Evolutionary conservation across 306 rosid species (phyloP).

Genomic region (Fragaria ananassa): DNA sequence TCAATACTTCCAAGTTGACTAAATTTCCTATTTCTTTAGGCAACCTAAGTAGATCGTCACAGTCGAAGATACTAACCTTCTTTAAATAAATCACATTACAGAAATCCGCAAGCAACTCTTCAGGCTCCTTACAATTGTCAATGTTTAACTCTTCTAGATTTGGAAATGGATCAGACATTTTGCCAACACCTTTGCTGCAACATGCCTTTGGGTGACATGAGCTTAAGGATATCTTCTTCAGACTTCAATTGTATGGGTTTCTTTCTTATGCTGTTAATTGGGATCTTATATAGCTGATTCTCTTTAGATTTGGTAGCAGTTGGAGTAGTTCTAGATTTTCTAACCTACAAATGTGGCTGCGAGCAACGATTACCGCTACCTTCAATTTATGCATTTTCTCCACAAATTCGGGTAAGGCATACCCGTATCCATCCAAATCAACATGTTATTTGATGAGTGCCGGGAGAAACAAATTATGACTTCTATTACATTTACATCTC

Average conservation of each 20-base stretch:
- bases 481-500: too few species aligned
- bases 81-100: constrained; percentile 26
- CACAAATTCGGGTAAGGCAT: neutral
- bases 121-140: too few species aligned
- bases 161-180: constrained; percentile 20
- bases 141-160: constrained; percentile 28
- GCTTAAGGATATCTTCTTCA: neutral
- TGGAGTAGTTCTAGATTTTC: neutral
- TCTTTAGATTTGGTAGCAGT: neutral
- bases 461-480: too few species aligned
- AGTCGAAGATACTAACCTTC: constrained; percentile 50
- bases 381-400: constrained; percentile 12
- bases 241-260: neutral
- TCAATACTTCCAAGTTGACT: constrained; percentile 41
- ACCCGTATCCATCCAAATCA: too few species aligned
- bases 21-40: constrained; percentile 39
- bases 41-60: neutral
- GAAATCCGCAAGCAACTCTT: too few species aligned
- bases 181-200: too few species aligned
- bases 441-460: too few species aligned
- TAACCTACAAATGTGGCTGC: neutral
- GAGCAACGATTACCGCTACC: neutral
- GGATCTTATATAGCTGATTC: neutral
- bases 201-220: too few species aligned
- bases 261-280: neutral